These are phyloP conservation scores for Saccharomyces kudriavzevii DNA, from an alignment of 805 yeast genomes.

Conservation along the genomic window DNA sequence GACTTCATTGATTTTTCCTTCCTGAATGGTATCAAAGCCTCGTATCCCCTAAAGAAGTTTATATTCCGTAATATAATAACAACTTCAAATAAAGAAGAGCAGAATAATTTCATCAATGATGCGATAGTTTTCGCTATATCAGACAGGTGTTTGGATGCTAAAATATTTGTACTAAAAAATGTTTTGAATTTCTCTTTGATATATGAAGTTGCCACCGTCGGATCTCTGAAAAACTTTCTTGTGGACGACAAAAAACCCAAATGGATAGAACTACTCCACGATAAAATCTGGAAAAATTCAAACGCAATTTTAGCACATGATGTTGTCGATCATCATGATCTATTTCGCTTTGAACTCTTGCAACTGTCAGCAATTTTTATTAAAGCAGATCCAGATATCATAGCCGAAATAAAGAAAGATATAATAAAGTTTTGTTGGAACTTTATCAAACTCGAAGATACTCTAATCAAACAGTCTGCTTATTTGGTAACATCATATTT, in stretches of 20 bases:
- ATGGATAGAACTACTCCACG: constrained; percentile 61
- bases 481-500: constrained; percentile 82
- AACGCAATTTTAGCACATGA: constrained; percentile 39
- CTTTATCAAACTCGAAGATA: constrained; percentile 80
- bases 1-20: constrained; percentile 35
- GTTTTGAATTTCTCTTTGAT: constrained; percentile 60
- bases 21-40: constrained; percentile 12
- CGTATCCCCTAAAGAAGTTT: constrained; percentile 45
- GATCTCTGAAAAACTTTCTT: constrained; percentile 42
- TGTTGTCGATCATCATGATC: constrained; percentile 63
- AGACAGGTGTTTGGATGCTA: constrained; percentile 42
- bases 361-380: constrained; percentile 75
- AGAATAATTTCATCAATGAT: constrained; percentile 44
- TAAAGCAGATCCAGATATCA: constrained; percentile 52
- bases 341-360: constrained; percentile 65
- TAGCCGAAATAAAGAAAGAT: constrained; percentile 64
- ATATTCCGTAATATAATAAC: constrained; percentile 50
- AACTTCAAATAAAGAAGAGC: constrained; percentile 37
- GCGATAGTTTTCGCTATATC: constrained; percentile 44
- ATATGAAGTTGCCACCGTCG: constrained; percentile 47
- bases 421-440: constrained; percentile 93
- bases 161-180: constrained; percentile 52
- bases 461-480: constrained; percentile 84
- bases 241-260: constrained; percentile 29
- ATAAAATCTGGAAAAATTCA: constrained; percentile 65